Evolutionary conservation across 2,329 filamentous ascomycete species (phyloP).

Genomic region (Fusarium mexicanum): DNA sequence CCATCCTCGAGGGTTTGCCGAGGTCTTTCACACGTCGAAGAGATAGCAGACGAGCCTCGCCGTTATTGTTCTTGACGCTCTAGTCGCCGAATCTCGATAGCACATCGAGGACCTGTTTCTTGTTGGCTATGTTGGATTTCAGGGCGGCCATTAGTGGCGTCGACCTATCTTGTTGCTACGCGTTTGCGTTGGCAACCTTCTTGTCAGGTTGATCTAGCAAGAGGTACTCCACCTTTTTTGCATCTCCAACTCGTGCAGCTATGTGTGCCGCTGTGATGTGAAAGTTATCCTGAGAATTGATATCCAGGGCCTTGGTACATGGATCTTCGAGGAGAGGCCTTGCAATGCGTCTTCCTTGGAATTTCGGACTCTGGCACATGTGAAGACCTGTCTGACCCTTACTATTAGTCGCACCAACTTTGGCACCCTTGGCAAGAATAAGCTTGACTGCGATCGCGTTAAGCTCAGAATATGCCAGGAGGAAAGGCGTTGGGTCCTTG

Average conservation of each 20-base stretch:
- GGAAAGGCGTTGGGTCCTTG: background rate
- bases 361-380: background rate
- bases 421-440: background rate
- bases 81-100: too few relatives aligned
- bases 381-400: background rate
- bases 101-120: too few relatives aligned
- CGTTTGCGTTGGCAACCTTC: too few relatives aligned
- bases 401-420: background rate
- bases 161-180: too few relatives aligned
- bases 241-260: background rate
- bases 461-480: background rate
- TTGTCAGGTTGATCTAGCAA: too few relatives aligned
- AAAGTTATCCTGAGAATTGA: background rate
- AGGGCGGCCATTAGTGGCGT: too few relatives aligned
- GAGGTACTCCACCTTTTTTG: background rate
- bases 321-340: background rate
- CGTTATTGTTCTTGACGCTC: too few relatives aligned
- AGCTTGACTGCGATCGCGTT: fast-evolving
- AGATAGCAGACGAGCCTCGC: background rate
- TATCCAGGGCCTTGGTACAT: background rate
- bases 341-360: background rate
- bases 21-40: background rate
- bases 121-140: too few relatives aligned
- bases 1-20: fast-evolving
- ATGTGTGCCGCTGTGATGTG: background rate